Evolutionary conservation across 2,329 filamentous ascomycete genomes (phyloP).

Genomic region (Septoria petroselini): DNA sequence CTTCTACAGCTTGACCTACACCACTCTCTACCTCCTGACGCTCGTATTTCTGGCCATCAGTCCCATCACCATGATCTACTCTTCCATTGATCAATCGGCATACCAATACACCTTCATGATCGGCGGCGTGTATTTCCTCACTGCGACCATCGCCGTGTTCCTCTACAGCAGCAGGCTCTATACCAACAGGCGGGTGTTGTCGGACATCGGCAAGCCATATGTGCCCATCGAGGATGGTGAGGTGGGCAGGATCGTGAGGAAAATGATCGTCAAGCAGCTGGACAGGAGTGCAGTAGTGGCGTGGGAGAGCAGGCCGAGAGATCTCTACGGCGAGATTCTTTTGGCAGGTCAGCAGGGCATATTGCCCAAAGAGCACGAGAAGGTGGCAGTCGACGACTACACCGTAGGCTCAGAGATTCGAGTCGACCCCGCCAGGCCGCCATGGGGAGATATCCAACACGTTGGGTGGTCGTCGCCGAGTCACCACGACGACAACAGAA

Average conservation of each 20-base stretch:
- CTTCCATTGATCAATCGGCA: conserved; percentile 64
- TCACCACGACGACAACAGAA: conserved; percentile 54
- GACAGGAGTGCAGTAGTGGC: conserved; percentile 76
- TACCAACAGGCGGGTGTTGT: conserved; percentile 74
- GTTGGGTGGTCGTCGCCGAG: conserved; percentile 83
- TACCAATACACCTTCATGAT: conserved; percentile 82
- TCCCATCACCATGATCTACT: conserved; percentile 73
- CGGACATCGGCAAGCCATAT: conserved; percentile 81
- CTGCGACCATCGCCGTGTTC: conserved; percentile 65
- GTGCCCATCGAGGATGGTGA: conserved; percentile 84
- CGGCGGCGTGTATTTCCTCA: conserved; percentile 69
- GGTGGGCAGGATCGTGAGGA: conserved; percentile 68
- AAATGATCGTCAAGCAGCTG: conserved; percentile 70
- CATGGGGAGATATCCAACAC: conserved; percentile 83
- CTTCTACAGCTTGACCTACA: conserved; percentile 73
- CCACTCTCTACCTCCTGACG: conserved; percentile 70
- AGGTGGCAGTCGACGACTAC: conserved; percentile 26
- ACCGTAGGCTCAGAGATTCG: conserved; percentile 37
- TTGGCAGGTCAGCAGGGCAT: conserved; percentile 32
- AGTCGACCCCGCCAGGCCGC: conserved; percentile 49
- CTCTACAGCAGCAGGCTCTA: conserved; percentile 84
- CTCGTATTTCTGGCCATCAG: conserved; percentile 72
- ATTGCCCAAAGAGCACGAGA: conserved; percentile 24
- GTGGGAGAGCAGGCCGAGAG: conserved; percentile 70
- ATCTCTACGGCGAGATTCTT: conserved; percentile 44